Evolutionary conservation across 441 rosid species (phyloP).

Genomic region (Adansonia gregorii): DNA sequence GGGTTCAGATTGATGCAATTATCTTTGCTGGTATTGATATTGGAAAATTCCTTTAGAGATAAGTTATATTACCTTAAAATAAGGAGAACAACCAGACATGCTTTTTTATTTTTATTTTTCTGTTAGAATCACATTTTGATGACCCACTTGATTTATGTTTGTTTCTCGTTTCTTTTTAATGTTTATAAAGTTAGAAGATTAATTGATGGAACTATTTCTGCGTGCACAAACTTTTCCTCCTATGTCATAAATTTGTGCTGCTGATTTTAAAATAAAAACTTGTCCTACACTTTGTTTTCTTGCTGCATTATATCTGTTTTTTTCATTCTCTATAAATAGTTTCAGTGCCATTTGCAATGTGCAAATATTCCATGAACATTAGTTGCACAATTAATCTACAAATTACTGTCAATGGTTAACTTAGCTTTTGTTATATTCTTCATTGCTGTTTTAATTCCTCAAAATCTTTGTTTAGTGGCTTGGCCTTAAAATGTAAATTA

Average conservation of each 20-base stretch:
- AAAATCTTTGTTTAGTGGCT: not conserved
- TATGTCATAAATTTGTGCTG: not conserved
- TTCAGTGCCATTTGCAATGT: not conserved
- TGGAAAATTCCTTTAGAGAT: not conserved
- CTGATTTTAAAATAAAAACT: not conserved
- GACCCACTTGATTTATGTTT: not conserved
- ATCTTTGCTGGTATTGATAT: not conserved
- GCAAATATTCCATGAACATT: not conserved
- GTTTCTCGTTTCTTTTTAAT: not conserved
- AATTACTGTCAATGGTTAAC: not conserved
- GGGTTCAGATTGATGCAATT: not conserved
- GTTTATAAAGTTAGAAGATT: not conserved
- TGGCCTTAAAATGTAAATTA: not conserved
- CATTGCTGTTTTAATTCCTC: not conserved
- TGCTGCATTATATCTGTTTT: too few species aligned
- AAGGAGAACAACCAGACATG: not conserved
- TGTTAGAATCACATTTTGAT: not conserved
- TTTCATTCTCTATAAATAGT: not conserved
- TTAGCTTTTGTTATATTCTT: conserved; percentile 6
- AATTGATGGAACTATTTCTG: not conserved
- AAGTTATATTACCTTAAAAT: not conserved
- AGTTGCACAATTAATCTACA: conserved; percentile 13
- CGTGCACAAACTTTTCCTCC: not conserved
- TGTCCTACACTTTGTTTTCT: too few species aligned
- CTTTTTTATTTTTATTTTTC: not conserved